phyloP scores from a whole-genome alignment of 2,329 filamentous ascomycete species.

The Clathrospora elynae region DNA sequence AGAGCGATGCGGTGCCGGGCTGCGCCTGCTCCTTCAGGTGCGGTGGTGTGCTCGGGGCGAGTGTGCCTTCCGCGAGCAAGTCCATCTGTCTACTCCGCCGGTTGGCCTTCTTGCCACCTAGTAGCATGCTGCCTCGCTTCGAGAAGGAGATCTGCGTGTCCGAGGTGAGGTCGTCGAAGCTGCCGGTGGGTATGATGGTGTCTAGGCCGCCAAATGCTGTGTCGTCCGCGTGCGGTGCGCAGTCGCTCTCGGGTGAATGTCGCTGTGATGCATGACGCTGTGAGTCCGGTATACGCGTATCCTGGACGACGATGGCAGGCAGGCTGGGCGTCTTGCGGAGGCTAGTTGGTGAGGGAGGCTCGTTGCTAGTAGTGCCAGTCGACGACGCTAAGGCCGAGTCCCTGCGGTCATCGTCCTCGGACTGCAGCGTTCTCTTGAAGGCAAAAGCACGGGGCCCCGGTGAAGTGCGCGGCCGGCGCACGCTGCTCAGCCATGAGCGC shows the following conservation, averaged over 20 bases:
- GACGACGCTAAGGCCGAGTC: constrained; percentile 50
- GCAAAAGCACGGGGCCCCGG: constrained; percentile 43
- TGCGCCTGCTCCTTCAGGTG: constrained; percentile 22
- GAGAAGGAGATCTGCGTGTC: constrained; percentile 62
- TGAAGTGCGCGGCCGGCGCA: constrained; percentile 46
- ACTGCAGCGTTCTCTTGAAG: constrained; percentile 37
- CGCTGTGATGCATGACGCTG: constrained; percentile 8
- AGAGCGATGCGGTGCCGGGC: constrained; percentile 5
- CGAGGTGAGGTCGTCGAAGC: constrained; percentile 59
- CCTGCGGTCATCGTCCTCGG: constrained; percentile 44
- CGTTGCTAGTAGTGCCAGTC: constrained; percentile 39
- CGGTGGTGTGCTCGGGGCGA: constrained; percentile 22
- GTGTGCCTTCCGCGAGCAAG: constrained; percentile 26
- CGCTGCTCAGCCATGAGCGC: constrained; percentile 46
- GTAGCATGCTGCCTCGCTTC: constrained; percentile 63
- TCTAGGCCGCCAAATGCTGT: constrained; percentile 56
- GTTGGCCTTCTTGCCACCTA: constrained; percentile 59
- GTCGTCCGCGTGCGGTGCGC: constrained; percentile 11
- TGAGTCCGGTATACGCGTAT: constrained; percentile 34
- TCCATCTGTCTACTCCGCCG: constrained; percentile 39
- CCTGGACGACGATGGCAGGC: constrained; percentile 53
- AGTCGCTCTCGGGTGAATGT: constrained; percentile 17
- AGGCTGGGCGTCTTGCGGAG: constrained; percentile 49
- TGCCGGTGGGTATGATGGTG: constrained; percentile 60
- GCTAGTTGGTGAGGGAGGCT: constrained; percentile 37